These are phyloP conservation scores for Diaporthe australafricana DNA, from an alignment of 2,329 filamentous ascomycete genomes.

Conservation along the genomic window DNA sequence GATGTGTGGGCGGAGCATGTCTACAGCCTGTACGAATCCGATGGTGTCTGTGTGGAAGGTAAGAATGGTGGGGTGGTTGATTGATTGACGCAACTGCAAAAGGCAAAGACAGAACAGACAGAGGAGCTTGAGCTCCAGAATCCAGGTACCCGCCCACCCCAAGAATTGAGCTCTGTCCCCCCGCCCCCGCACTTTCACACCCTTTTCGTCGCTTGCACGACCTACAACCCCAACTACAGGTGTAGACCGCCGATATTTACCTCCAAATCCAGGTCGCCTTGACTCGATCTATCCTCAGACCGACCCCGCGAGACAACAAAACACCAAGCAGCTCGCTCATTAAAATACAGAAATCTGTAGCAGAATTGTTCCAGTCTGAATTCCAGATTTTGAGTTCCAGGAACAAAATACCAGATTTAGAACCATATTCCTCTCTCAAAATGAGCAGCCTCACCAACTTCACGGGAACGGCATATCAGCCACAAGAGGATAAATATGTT, in stretches of 20 bases:
- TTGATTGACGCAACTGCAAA: not conserved
- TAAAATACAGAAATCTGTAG: not conserved
- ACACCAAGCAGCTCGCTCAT: conserved; percentile 1
- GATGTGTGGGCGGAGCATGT: not conserved
- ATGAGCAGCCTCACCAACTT: conserved; percentile 44
- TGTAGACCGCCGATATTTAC: conserved; percentile 5
- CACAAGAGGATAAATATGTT: conserved; percentile 55
- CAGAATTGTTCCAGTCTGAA: not conserved
- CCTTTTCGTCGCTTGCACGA: not conserved
- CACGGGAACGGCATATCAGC: conserved; percentile 53
- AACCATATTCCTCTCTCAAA: not conserved
- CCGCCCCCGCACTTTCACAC: conserved; percentile 12
- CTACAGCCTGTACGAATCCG: not conserved
- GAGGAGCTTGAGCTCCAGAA: not conserved
- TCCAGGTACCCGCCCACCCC: conserved; percentile 21
- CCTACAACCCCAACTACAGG: not conserved
- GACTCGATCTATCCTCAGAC: not conserved
- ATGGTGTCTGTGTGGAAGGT: not conserved
- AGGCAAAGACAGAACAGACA: not conserved
- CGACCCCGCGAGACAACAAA: not conserved
- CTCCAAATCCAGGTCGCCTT: not conserved
- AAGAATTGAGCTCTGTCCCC: not conserved
- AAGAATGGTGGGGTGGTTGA: not conserved
- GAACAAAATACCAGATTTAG: not conserved
- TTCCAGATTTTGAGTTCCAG: no score